Conservation (phyloP, 2,329 filamentous ascomycete genomes). For the Colletotrichum tropicale region DNA sequence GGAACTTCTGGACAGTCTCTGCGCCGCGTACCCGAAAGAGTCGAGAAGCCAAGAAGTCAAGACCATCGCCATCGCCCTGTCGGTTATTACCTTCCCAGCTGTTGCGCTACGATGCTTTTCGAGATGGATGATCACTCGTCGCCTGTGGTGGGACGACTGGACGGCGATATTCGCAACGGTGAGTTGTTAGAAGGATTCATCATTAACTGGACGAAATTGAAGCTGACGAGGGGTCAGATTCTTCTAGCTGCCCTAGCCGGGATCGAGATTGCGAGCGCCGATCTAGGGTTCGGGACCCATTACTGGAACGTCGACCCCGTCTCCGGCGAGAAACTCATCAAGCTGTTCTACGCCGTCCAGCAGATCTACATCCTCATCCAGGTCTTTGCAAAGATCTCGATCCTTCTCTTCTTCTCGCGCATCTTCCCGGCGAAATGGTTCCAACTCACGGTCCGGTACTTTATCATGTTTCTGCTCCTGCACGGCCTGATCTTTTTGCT, state of each 20-base stretch:
- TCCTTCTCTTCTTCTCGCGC: constrained; percentile 26
- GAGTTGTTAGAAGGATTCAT: neutral
- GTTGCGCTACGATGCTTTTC: constrained; percentile 24
- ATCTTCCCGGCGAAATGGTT: constrained; percentile 24
- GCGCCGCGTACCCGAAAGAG: constrained; percentile 23
- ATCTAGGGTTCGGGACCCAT: constrained; percentile 25
- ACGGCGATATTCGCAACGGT: constrained; percentile 14
- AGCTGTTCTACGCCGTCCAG: constrained; percentile 24
- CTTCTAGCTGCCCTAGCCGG: constrained; percentile 20
- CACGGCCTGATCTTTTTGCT: constrained; percentile 24
- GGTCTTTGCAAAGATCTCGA: constrained; percentile 27
- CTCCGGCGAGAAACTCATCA: constrained; percentile 4
- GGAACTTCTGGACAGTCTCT: constrained; percentile 9
- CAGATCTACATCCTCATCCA: constrained; percentile 28
- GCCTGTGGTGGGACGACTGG: constrained; percentile 25
- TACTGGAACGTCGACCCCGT: constrained; percentile 26
- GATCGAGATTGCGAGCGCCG: constrained; percentile 23
- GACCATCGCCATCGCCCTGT: constrained; percentile 27
- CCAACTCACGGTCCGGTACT: constrained; percentile 16
- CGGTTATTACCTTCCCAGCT: constrained; percentile 12
- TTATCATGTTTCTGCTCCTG: constrained; percentile 18
- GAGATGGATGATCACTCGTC: constrained; percentile 13
- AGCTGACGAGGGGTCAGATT: neutral
- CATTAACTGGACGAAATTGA: too few relatives aligned
- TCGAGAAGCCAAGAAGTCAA: constrained; percentile 23